Base-by-base conservation (phyloP, 2,329 filamentous ascomycete species). In the Teratosphaeria epicoccoides region DNA sequence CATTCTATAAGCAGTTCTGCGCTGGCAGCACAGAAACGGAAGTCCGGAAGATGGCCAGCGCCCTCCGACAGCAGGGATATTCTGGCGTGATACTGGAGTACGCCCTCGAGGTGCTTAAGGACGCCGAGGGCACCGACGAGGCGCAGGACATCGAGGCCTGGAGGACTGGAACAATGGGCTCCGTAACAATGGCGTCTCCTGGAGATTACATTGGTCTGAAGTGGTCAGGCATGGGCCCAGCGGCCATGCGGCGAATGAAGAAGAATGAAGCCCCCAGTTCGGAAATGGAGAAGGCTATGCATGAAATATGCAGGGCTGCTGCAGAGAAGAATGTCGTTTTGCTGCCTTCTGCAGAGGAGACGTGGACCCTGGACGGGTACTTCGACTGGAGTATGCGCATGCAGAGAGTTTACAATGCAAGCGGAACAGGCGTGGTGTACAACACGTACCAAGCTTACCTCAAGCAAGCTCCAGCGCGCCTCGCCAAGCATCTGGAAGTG, bases 1-100 rank as follows among this genome's bases (percentile, higher is more conserved):
- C 88, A 0, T 89, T 95, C 62, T 95, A 95, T 67, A 82, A 83
- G 23, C 90, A 96, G 63, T 96, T 95, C 69, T 96, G 90, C 68
- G 88, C 87, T 0, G 90, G 90, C 24, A 85, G 89, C 69, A 85
- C 80, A 47, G 74, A 78, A 0, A 61, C 67, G 1, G 87, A 95
- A 68, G 84, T 94, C 1, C 73, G 75, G 43, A 70, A 66, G 25
- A 89, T 85, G 0, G 79, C 88, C 25, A 65, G 75, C 1, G 73
- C 76, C 1, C 74, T 95, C 9, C 87, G 88, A 67, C 68, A 74
- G 26, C 81, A 91, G 44, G 90, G 90, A 1, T 95, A 88, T 65
- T 80, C 79, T 23, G 90, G 89, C 11, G 86, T 95, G 5, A 88
- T 95, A 51, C 75, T 95, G 46, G 83, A 87, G 48, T 95, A 94